A percentile compares a stretch with the other conserved stretches of the same genome.
phyloP scores from a whole-genome alignment of 306 rosid species.

The Ceratonia siliqua region DNA sequence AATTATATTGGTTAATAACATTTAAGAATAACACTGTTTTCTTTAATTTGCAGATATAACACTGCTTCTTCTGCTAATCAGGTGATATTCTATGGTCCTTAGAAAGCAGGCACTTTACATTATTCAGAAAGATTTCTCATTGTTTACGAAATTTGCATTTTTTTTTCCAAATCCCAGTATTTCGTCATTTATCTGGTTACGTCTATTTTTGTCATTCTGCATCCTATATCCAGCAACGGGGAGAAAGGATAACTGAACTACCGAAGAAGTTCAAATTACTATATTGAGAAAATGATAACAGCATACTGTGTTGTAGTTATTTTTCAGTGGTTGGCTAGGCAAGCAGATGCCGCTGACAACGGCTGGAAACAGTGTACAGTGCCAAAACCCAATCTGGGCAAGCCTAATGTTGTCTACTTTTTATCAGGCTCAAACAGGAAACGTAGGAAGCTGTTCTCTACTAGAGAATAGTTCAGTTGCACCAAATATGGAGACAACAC shows the following conservation, averaged over 20 bases:
- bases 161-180: constrained; percentile 15
- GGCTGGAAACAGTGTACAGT: neutral
- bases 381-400: constrained; percentile 10
- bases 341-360: constrained; percentile 15
- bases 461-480: constrained; percentile 49
- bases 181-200: constrained; percentile 5
- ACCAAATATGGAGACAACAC: constrained; percentile 36
- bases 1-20: constrained; percentile 18
- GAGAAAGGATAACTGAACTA: neutral
- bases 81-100: constrained; percentile 46
- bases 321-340: constrained; percentile 31
- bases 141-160: constrained; percentile 21
- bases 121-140: constrained; percentile 18
- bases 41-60: constrained; percentile 56
- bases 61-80: constrained; percentile 52
- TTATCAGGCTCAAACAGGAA: constrained; percentile 53
- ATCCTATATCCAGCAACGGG: neutral
- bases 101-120: constrained; percentile 17
- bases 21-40: neutral
- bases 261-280: neutral
- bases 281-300: neutral
- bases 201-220: neutral
- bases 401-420: constrained; percentile 32
- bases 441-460: constrained; percentile 53
- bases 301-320: constrained; percentile 16